Conservation (phyloP, 2,329 filamentous ascomycete species). For the Xylariaceae sp. region DNA sequence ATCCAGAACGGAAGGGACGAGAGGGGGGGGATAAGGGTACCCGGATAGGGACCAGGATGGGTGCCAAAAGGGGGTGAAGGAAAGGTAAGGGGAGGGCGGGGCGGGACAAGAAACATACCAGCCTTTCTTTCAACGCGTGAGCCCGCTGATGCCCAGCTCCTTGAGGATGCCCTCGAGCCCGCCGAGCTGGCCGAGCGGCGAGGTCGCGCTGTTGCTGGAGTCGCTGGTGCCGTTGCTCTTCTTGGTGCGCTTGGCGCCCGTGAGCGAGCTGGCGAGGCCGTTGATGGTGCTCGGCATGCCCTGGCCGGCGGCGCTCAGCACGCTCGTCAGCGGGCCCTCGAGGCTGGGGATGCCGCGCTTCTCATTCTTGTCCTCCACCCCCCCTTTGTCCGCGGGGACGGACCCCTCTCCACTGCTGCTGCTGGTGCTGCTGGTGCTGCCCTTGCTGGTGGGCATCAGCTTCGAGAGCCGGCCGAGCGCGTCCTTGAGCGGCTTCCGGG, state of each 20-base stretch:
- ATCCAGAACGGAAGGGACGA: too few species aligned
- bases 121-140: too few species aligned
- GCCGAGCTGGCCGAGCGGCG: not conserved
- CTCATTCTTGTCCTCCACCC: not conserved
- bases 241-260: slow-evolving; percentile 1
- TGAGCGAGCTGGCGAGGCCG: not conserved
- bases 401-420: not conserved
- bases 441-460: too few species aligned
- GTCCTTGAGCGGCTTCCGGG: too few species aligned
- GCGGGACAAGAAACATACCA: too few species aligned
- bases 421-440: not conserved
- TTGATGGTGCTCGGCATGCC: slow-evolving; percentile 4
- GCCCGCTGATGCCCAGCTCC: too few species aligned
- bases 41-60: too few species aligned
- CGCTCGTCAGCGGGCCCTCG: slow-evolving; percentile 4
- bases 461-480: too few species aligned
- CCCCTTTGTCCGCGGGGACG: not conserved
- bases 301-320: slow-evolving; percentile 7
- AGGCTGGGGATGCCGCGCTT: slow-evolving; percentile 1
- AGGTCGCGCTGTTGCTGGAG: not conserved
- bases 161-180: slow-evolving; percentile 2
- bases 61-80: too few species aligned
- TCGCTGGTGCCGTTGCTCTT: slow-evolving; percentile 4
- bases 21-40: too few species aligned
- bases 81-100: too few species aligned